These are phyloP conservation scores for Solanum pimpinellifolium DNA, from an alignment of 257 asterid species.

Conservation along the genomic window DNA sequence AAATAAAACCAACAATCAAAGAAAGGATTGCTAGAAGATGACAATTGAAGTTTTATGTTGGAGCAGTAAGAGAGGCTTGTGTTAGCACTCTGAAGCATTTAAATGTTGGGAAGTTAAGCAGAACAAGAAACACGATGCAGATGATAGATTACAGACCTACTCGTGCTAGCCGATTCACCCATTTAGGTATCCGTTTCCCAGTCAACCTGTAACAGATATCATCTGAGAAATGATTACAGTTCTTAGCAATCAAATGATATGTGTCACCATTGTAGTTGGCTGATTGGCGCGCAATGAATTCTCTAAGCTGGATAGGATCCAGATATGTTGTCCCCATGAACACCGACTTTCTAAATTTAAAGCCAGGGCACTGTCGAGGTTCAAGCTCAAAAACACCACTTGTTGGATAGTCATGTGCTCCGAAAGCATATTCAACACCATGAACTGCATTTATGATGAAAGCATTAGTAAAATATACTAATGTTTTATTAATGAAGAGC, in stretches of 20 bases:
- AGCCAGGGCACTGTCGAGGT: constrained; percentile 84
- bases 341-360: constrained; percentile 60
- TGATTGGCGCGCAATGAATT: constrained; percentile 61
- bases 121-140: not conserved
- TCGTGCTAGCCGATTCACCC: constrained; percentile 87
- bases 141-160: constrained; percentile 31
- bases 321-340: constrained; percentile 57
- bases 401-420: constrained; percentile 67
- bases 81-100: not conserved
- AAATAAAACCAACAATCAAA: not conserved
- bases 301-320: constrained; percentile 50
- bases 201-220: constrained; percentile 73
- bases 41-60: not conserved
- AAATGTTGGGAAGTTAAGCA: not conserved
- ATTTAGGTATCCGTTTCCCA: constrained; percentile 57
- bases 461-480: not conserved
- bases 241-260: constrained; percentile 62
- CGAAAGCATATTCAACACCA: constrained; percentile 74
- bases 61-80: not conserved
- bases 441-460: constrained; percentile 41
- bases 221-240: constrained; percentile 86
- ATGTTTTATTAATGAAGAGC: not conserved
- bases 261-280: constrained; percentile 53
- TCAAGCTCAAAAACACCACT: constrained; percentile 85
- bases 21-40: not conserved